These are phyloP conservation scores for Suillus fuscotomentosus DNA, from an alignment of 768 basidiomycete genomes.

Conservation along the genomic window DNA sequence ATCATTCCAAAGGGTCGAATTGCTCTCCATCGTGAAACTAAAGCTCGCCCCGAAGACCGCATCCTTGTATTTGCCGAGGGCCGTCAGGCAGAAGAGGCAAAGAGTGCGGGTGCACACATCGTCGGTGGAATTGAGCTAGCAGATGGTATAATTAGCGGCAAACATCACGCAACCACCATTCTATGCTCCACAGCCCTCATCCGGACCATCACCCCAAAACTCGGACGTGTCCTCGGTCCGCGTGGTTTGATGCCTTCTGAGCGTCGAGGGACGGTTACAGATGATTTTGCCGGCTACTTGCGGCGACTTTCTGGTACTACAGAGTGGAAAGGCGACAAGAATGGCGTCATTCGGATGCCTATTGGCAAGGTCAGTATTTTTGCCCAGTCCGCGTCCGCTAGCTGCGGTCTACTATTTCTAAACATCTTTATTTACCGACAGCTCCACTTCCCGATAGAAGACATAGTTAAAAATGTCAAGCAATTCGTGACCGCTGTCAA, in stretches of 20 bases:
- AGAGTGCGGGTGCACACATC: slow-evolving; percentile 82
- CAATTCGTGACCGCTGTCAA: slow-evolving; percentile 76
- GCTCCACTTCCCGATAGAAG: slow-evolving; percentile 72
- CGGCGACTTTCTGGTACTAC: slow-evolving; percentile 74
- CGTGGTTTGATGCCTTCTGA: slow-evolving; percentile 95
- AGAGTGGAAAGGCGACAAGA: slow-evolving; percentile 92
- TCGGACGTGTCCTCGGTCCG: slow-evolving; percentile 82
- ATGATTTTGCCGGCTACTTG: slow-evolving; percentile 83
- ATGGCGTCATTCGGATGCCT: slow-evolving; percentile 80
- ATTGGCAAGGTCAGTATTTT: slow-evolving; percentile 63
- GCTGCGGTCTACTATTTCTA: background rate
- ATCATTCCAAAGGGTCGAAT: slow-evolving; percentile 90
- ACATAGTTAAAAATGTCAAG: slow-evolving; percentile 76
- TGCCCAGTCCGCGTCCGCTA: background rate
- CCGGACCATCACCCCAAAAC: slow-evolving; percentile 71
- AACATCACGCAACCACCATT: slow-evolving; percentile 76
- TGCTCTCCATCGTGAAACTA: slow-evolving; percentile 79
- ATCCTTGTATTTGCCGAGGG: slow-evolving; percentile 96
- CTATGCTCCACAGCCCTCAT: slow-evolving; percentile 82
- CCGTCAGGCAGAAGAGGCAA: slow-evolving; percentile 76
- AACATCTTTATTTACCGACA: slow-evolving; percentile 28
- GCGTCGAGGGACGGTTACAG: slow-evolving; percentile 90
- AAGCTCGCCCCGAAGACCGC: slow-evolving; percentile 64
- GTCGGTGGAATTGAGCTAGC: slow-evolving; percentile 91
- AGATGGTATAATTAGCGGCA: slow-evolving; percentile 73